These are phyloP conservation scores for Pistacia integerrima DNA, from an alignment of 345 rosid species.

Conservation along the genomic window DNA sequence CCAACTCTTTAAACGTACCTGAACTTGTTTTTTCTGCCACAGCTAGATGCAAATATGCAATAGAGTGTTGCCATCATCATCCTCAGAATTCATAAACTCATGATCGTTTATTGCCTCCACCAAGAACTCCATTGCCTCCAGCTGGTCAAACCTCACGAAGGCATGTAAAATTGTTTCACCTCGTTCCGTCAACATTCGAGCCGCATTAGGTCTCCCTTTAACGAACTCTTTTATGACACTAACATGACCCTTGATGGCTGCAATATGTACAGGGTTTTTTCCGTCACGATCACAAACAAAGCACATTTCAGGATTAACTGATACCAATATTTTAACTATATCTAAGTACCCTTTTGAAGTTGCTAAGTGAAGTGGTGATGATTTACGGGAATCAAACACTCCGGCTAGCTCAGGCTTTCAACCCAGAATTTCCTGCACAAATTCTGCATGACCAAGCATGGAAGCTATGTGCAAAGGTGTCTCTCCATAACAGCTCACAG, in stretches of 20 bases:
- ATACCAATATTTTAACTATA: not conserved
- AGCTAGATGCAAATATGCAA: slow-evolving; percentile 7
- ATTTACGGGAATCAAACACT: slow-evolving; percentile 2
- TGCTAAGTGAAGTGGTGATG: slow-evolving; percentile 15
- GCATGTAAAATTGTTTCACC: slow-evolving; percentile 15
- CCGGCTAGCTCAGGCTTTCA: slow-evolving; percentile 9
- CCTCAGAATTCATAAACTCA: slow-evolving; percentile 3
- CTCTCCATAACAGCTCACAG: not conserved
- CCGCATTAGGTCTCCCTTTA: not conserved
- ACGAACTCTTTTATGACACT: not conserved
- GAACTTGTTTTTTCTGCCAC: not conserved
- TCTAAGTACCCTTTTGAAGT: not conserved
- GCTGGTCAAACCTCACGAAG: not conserved
- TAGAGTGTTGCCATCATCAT: slow-evolving; percentile 8
- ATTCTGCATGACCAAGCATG: slow-evolving; percentile 15
- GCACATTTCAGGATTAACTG: slow-evolving; percentile 5
- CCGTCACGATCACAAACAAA: not conserved
- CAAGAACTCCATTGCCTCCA: slow-evolving; percentile 10
- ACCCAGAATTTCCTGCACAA: not conserved
- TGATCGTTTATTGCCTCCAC: not conserved
- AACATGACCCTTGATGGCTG: slow-evolving; percentile 3
- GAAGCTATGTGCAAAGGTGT: slow-evolving; percentile 19
- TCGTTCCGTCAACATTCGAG: not conserved
- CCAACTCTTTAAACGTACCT: not conserved
- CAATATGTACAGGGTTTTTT: slow-evolving; percentile 17